A percentile compares a stretch with the other conserved stretches of the same genome.
Conservation (phyloP, 495 filamentous ascomycete genomes). For the Hypoxylon fuscum region DNA sequence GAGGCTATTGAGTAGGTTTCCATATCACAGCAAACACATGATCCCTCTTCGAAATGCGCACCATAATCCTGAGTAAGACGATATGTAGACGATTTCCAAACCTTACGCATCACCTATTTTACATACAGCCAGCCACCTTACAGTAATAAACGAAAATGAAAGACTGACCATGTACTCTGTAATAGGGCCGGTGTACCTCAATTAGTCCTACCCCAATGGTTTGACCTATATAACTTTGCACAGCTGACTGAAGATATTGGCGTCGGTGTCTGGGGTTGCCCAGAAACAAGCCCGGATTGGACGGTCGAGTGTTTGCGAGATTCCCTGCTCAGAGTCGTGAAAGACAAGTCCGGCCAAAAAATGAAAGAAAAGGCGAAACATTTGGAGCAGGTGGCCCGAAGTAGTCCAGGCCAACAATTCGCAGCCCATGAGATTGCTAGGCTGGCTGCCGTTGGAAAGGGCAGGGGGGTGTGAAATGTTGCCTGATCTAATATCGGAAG, state of each 20-base stretch:
- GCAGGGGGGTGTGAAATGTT: background rate
- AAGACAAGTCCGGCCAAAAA: background rate
- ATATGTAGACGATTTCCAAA: too few relatives aligned
- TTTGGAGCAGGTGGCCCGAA: conserved; percentile 18
- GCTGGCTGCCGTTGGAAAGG: conserved; percentile 13
- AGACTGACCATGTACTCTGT: background rate
- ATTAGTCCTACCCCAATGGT: conserved; percentile 60
- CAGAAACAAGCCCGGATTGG: conserved; percentile 39
- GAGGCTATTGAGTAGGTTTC: conserved; percentile 60
- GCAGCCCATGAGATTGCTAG: conserved; percentile 25
- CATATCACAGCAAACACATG: too few relatives aligned
- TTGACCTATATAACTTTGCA: conserved; percentile 61
- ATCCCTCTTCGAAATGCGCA: too few relatives aligned
- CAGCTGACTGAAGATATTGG: conserved; percentile 58
- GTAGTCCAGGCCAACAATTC: conserved; percentile 23
- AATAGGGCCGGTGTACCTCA: conserved; percentile 59
- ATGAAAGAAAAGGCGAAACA: conserved; percentile 15
- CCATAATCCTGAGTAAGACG: too few relatives aligned
- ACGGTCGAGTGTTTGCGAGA: conserved; percentile 35
- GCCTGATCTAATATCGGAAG: background rate
- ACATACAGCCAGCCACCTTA: background rate
- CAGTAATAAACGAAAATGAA: background rate
- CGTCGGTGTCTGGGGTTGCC: conserved; percentile 59
- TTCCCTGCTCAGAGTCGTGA: conserved; percentile 27
- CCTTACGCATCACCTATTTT: too few relatives aligned